Percentiles rank a stretch among this genome's conserved stretches.
phyloP scores from a whole-genome alignment of 768 basidiomycete species.

The Trametes punicea region DNA sequence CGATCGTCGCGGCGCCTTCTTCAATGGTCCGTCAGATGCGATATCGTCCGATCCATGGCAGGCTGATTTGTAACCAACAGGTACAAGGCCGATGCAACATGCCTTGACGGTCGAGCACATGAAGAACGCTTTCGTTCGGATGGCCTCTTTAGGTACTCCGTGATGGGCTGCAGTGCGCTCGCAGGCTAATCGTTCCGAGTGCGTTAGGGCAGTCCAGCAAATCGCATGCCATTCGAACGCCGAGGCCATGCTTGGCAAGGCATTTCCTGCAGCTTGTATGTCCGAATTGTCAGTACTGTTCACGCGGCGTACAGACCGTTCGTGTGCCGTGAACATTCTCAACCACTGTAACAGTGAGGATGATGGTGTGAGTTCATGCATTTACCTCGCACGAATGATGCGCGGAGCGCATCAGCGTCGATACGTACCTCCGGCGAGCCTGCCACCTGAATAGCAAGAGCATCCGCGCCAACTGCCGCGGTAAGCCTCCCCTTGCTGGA shows the following conservation, averaged over 20 bases:
- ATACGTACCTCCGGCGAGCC: conserved; percentile 58
- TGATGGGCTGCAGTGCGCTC: conserved; percentile 46
- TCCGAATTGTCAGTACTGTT: conserved; percentile 50
- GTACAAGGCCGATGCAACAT: conserved; percentile 38
- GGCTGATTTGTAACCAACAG: conserved; percentile 7
- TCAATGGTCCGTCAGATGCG: background rate
- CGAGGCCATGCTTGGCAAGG: conserved; percentile 44
- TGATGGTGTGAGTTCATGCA: conserved; percentile 42
- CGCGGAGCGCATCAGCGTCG: conserved; percentile 50
- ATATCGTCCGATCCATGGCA: too few relatives aligned
- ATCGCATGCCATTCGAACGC: too few relatives aligned
- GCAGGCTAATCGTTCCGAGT: conserved; percentile 50
- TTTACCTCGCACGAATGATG: conserved; percentile 43
- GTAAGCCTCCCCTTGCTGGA: conserved; percentile 21
- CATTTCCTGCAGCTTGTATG: conserved; percentile 49
- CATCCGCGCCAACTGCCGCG: conserved; percentile 50
- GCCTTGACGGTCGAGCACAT: conserved; percentile 48
- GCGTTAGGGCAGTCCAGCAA: conserved; percentile 46
- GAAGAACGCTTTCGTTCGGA: conserved; percentile 41
- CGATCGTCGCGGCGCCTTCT: background rate
- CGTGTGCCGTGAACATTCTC: background rate
- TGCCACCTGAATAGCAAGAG: conserved; percentile 38
- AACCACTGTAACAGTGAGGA: conserved; percentile 32
- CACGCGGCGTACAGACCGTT: background rate
- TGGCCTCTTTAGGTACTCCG: conserved; percentile 42